phyloP scores from a whole-genome alignment of 768 basidiomycete genomes.

The Kwoniella sp. region DNA sequence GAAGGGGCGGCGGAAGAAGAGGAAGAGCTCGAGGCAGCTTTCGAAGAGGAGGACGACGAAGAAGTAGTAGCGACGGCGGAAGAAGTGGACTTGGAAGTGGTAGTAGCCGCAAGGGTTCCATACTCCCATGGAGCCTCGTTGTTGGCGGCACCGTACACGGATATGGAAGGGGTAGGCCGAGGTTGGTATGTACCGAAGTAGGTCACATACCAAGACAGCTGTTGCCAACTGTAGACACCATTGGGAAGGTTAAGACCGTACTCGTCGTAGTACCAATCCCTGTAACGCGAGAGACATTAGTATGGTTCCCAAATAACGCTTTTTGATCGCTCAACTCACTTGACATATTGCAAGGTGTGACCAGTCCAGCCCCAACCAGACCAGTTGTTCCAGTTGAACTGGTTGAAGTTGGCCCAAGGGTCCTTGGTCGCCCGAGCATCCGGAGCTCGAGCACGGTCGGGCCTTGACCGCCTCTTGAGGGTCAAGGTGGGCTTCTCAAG shows the following conservation, averaged over 20 bases:
- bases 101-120: slow-evolving; percentile 6
- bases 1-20: slow-evolving; percentile 7
- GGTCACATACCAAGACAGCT: slow-evolving; percentile 26
- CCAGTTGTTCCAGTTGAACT: slow-evolving; percentile 25
- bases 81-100: slow-evolving; percentile 1
- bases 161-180: slow-evolving; percentile 12
- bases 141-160: slow-evolving; percentile 10
- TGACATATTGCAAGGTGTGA: slow-evolving; percentile 29
- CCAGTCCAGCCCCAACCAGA: slow-evolving; percentile 28
- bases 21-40: not conserved
- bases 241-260: slow-evolving; percentile 25
- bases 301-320: no score
- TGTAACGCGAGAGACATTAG: no score
- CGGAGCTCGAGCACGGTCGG: not conserved
- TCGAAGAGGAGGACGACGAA: slow-evolving; percentile 5
- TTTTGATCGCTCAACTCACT: no score
- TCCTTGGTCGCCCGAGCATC: slow-evolving; percentile 10
- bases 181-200: slow-evolving; percentile 27
- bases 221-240: slow-evolving; percentile 24
- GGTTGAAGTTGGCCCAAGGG: slow-evolving; percentile 28
- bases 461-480: not conserved
- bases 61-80: not conserved
- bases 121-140: slow-evolving; percentile 29
- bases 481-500: not conserved
- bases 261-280: slow-evolving; percentile 24